phyloP scores from a whole-genome alignment of 108 stramenopile species.

The Cyclotella atomus region DNA sequence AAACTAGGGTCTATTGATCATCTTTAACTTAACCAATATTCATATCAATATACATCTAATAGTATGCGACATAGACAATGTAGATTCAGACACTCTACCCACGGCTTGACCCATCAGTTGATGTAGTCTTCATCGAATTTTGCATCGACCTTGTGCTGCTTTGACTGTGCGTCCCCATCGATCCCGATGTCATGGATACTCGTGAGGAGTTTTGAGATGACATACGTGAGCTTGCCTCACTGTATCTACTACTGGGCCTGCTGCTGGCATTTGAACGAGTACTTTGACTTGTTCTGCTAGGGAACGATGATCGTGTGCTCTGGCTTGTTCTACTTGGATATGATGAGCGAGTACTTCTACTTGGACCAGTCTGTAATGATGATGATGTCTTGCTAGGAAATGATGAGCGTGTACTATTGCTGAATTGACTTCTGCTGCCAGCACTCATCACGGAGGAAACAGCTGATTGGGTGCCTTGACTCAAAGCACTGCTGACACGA shows the following conservation, averaged over 20 bases:
- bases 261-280: neutral
- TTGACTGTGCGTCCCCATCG: neutral
- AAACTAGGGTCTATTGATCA: neutral
- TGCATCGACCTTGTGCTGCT: neutral
- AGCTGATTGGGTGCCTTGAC: neutral
- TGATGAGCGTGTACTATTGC: neutral
- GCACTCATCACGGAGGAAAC: neutral
- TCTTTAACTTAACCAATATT: neutral
- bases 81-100: no score
- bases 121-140: neutral
- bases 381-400: neutral
- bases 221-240: neutral
- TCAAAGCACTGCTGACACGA: slow-evolving; percentile 5
- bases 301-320: slow-evolving; percentile 1
- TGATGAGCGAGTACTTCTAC: neutral
- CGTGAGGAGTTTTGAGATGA: neutral
- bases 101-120: neutral
- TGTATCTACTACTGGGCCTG: no score
- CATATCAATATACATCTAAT: no score
- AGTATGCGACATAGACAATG: no score
- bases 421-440: neutral
- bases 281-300: neutral
- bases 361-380: no score
- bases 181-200: neutral
- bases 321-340: neutral